Base-by-base conservation (phyloP, 768 basidiomycete species). In the Amanita jacksonii region DNA sequence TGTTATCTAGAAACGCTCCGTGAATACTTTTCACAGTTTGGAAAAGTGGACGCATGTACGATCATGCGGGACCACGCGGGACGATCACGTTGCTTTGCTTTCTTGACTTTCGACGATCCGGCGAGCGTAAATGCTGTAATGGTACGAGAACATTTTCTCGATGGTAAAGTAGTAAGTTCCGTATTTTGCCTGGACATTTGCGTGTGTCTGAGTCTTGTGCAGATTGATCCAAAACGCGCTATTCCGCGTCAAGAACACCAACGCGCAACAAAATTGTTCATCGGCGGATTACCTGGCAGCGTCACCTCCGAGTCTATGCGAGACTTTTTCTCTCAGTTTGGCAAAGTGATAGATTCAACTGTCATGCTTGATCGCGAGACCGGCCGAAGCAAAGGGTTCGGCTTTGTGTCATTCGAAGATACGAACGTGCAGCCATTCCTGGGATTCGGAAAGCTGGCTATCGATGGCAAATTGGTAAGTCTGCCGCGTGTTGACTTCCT, bases 211-310 rank as follows among this genome's bases (percentile, higher is more conserved):
- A n/a, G 9, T 12, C 3, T 48, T 38, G 16, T 10, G 9, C 20
- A 99, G 94, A 99, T 99, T 61, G 96, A 99, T 58, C 96, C 96
- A n/a, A 99, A 99, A 67, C 81, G 94, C 44, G 96, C 96, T 2
- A 96, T 98, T 52, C 96, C 96, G 8, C 76, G 93, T 49, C 87
- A 93, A 61, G 96, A 98, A 49, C 93, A 96, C 55, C 84, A 88
- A 51, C 76, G 86, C 8, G 88, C 89, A 8, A 90, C 90, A 16
- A 97, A 98, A 57, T 68, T 98, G 35, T 99, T 99, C 59, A 93
- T 99, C 25, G 94, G 96, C 34, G 91, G 93, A 16, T 73, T 99
- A 1, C 85, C 93, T 2, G 83, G 85, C 13, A 81, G 81, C 44
- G 92, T 97, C 25, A 97, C 92, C 4, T 89, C 88, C 16, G 92